Base-by-base conservation (phyloP, 2,329 filamentous ascomycete species). In the Trichoderma sp. region DNA sequence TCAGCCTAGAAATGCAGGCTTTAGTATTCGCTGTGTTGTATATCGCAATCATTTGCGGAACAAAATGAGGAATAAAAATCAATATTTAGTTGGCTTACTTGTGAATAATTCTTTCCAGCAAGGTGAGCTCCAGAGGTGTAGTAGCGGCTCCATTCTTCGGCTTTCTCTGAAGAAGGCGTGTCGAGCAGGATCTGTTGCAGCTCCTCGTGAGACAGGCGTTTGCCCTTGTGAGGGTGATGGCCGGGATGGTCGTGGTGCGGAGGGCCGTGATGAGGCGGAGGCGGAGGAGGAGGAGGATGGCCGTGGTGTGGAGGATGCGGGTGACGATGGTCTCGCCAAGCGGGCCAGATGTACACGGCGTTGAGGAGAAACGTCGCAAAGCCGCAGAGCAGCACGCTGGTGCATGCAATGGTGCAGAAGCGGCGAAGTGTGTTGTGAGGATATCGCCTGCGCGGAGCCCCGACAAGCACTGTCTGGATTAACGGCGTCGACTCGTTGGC, bases 81-180 rank as follows among this genome's bases (percentile, higher is more conserved):
- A 11, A 27, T 53, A 16, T 21, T 13, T 13, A 21, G 40, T 24
- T 14, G 33, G 24, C 58, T 16, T 78, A 84, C 86, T 81, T 93
- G 91, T 61, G 90, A 93, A 70, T 89, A 84, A 77, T 95, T 96
- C 81, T 91, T 89, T 24, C 92, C 92, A 0, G 91, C 91, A 60
- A 95, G 80, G 79, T 95, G 92, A 21, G 90, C 86, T 0, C 92
- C 92, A 0, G 89, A 83, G 0, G 92, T 92, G 75, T 95, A 95
- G 78, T 94, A 95, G 71, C 83, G 83, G 78, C 89, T 92, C 91
- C 91, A 94, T 80, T 93, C 88, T 72, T 87, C 84, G 10, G 86
- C 87, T 72, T 84, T 85, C 58, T 86, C 80, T 35, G 84, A 81
- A 68, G 83, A 85, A 5, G 89, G 89, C 0, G 87, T 89, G 33